Conservation (phyloP, 2,329 filamentous ascomycete genomes). For the Macrophomina tecta region DNA sequence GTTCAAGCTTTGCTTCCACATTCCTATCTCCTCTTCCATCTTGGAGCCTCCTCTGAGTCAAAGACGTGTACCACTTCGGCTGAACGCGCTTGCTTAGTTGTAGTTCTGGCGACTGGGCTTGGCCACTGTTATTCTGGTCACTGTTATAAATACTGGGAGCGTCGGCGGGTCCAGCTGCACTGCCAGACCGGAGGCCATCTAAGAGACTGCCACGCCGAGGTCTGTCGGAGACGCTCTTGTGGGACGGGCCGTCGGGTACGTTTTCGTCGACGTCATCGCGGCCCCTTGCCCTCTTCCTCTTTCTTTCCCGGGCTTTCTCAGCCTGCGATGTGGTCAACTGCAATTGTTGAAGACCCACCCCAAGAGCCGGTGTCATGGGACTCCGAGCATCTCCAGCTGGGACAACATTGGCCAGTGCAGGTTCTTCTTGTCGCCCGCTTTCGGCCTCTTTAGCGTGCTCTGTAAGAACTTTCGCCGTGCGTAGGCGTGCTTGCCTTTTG, state of each 20-base stretch:
- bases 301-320: background rate
- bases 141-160: background rate
- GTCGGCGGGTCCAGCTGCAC: background rate
- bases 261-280: background rate
- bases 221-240: background rate
- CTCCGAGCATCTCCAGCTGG: background rate
- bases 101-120: background rate
- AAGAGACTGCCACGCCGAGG: background rate
- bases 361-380: background rate
- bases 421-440: background rate
- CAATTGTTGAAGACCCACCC: background rate
- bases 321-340: background rate
- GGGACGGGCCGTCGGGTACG: no score
- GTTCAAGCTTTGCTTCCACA: constrained; percentile 2
- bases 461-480: background rate
- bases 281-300: background rate
- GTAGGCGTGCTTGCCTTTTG: background rate
- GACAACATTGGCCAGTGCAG: no score
- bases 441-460: background rate
- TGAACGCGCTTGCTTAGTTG: background rate
- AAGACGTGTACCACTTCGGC: background rate
- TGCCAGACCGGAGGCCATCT: background rate
- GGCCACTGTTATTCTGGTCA: background rate
- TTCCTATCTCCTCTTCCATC: background rate
- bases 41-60: background rate